phyloP scores from a whole-genome alignment of 1,284 basidiomycete species.

The Porogramme epimiltina region DNA sequence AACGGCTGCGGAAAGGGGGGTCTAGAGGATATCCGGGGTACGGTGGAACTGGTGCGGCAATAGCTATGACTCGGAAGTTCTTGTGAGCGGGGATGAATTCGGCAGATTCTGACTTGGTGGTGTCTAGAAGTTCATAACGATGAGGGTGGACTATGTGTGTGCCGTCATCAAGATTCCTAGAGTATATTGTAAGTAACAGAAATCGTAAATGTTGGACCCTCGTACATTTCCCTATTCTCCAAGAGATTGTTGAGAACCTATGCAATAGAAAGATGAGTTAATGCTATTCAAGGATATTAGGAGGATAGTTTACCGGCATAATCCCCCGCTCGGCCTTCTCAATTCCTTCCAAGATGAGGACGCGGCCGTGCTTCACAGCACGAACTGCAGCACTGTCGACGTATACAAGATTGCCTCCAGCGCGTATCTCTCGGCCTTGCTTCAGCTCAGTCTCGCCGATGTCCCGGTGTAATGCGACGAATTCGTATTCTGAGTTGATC shows the following conservation, averaged over 20 bases:
- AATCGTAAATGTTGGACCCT: conserved; percentile 7
- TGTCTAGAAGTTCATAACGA: conserved; percentile 51
- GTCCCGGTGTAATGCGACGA: conserved; percentile 64
- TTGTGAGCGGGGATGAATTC: conserved; percentile 61
- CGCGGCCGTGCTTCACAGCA: conserved; percentile 64
- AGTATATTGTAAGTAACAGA: neutral
- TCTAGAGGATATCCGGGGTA: conserved; percentile 68
- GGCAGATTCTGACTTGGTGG: conserved; percentile 27
- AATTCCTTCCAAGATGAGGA: conserved; percentile 69
- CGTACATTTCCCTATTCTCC: conserved; percentile 67
- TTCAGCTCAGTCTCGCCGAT: conserved; percentile 72
- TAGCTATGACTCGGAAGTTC: conserved; percentile 65
- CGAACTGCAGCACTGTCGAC: conserved; percentile 66
- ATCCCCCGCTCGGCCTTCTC: conserved; percentile 69
- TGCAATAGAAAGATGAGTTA: neutral
- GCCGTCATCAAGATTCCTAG: conserved; percentile 67
- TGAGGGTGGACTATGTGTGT: conserved; percentile 73
- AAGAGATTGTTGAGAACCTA: conserved; percentile 66
- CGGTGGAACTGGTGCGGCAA: conserved; percentile 66
- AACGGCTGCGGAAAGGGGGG: conserved; percentile 68
- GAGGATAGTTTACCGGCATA: conserved; percentile 37
- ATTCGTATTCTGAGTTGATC: conserved; percentile 68
- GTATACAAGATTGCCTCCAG: conserved; percentile 61
- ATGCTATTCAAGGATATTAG: neutral
- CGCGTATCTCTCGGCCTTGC: conserved; percentile 65